Conservation (phyloP, 2,329 filamentous ascomycete species). For the Coniochaeta sp. region DNA sequence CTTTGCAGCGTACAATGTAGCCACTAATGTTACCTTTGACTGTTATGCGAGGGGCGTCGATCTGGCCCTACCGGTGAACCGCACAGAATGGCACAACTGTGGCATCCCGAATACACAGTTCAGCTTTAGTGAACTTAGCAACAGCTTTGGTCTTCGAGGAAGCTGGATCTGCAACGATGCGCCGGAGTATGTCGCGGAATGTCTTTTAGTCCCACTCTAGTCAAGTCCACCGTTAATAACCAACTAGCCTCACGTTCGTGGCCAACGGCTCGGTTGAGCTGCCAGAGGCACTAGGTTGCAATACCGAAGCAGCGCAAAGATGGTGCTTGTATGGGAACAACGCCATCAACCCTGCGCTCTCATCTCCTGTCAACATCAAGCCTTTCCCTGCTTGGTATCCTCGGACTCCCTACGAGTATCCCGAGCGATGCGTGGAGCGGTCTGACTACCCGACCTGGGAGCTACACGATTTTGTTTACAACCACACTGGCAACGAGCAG, state of each 20-base stretch:
- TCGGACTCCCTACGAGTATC: slow-evolving; percentile 4
- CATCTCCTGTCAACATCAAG: not conserved
- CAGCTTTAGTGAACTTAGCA: slow-evolving; percentile 8
- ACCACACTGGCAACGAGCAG: not conserved
- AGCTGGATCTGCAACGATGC: slow-evolving; percentile 11
- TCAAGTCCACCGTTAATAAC: not conserved
- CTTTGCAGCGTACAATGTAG: slow-evolving; percentile 10
- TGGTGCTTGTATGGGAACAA: slow-evolving; percentile 1
- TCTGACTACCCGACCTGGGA: slow-evolving; percentile 1
- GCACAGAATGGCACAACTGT: slow-evolving; percentile 12
- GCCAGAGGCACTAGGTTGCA: not conserved
- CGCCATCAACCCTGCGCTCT: not conserved
- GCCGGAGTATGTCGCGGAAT: slow-evolving; percentile 5
- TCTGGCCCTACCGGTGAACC: slow-evolving; percentile 7
- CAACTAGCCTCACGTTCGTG: not conserved
- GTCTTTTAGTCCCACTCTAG: too few species aligned
- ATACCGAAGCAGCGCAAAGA: not conserved
- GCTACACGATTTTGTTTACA: not conserved
- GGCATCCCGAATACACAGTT: slow-evolving; percentile 10
- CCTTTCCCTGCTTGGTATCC: not conserved
- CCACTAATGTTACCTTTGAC: slow-evolving; percentile 8
- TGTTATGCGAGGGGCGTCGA: slow-evolving; percentile 12
- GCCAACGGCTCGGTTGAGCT: slow-evolving; percentile 1
- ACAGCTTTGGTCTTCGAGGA: slow-evolving; percentile 8
- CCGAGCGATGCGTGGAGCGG: not conserved